phyloP scores from a whole-genome alignment of 805 yeast species.

The Vanderwaltozyma yarrowii region DNA sequence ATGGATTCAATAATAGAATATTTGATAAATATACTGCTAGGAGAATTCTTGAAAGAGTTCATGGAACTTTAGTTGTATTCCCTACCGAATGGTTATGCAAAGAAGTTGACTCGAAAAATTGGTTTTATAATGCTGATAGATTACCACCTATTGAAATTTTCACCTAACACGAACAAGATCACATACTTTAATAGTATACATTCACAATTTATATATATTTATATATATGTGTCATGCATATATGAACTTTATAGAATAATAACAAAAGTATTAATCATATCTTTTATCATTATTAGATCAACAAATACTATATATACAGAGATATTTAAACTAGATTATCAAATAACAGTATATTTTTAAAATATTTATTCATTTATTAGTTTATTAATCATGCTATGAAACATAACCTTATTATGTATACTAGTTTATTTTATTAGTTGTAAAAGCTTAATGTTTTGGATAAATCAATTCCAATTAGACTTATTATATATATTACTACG shows the following conservation, averaged over 20 bases:
- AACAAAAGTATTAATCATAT: not conserved
- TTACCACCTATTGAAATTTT: conserved; percentile 93
- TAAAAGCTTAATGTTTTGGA: conserved; percentile 39
- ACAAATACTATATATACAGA: no score
- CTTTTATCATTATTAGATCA: no score
- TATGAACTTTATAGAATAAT: not conserved
- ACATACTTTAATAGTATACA: no score
- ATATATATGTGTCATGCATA: not conserved
- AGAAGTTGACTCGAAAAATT: conserved; percentile 84
- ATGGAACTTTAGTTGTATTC: conserved; percentile 84
- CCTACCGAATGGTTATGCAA: conserved; percentile 84
- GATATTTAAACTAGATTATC: no score
- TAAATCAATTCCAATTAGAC: conserved; percentile 61
- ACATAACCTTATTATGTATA: not conserved
- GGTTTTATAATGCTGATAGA: conserved; percentile 92
- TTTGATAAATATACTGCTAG: conserved; percentile 72
- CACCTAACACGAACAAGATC: conserved; percentile 1
- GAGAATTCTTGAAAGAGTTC: conserved; percentile 55
- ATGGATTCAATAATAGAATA: conserved; percentile 36
- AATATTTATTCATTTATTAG: no score
- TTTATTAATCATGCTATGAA: no score
- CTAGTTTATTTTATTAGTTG: conserved; percentile 5
- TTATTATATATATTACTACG: conserved; percentile 46
- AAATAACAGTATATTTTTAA: no score
- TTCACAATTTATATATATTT: not conserved